Base-by-base conservation (phyloP, 1,284 basidiomycete species). In the Pseudozyma sp. region DNA sequence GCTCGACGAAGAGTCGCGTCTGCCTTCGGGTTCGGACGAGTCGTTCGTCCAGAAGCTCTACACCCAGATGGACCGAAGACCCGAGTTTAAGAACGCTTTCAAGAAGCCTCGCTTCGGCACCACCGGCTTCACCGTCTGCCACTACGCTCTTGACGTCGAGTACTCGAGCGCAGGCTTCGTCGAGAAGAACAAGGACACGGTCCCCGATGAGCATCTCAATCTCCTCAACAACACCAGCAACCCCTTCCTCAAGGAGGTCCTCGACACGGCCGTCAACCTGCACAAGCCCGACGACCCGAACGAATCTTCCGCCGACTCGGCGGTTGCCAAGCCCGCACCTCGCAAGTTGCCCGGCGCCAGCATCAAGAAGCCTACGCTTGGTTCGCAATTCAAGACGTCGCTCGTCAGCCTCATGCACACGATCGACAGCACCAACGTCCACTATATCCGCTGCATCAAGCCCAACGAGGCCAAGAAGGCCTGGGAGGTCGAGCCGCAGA, bases 381-480 rank as follows among this genome's bases (percentile, higher is more conserved):
- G 97, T 24, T 96, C 94, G 7, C 99, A 99, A 84, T 99, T 99
- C 89, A 99, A 99, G 85, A 90, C 91, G 5, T 98, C 95, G 0
- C 87, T 99, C 49, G 92, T 94, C 84, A 92, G 90, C 55, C 87
- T 99, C 48, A 99, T 99, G 96, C 93, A 96, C 52, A 99, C 97
- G 0, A 92, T 99, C 77, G 92, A 94, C 81, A 91, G 93, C 69
- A 99, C 97, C 24, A 98, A 99, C 81, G 97, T 97, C 1, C 97
- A 99, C 85, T 99, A 99, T 84, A 99, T 99, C 80, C 91, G 97
- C 56, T 99, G 97, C 86, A 99, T 99, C 88, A 99, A 99, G 85
- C 97, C 97, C 2, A 99, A 99, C 85, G 97, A 99, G 82, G 89
- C 90, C 70, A 99, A 99, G 87, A 90, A 89, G 65, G 94, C 97